Evolutionary conservation across 345 rosid species (phyloP), one percentile per base, ranked within the genome.

Genomic region (Hypericum perforatum): DNA sequence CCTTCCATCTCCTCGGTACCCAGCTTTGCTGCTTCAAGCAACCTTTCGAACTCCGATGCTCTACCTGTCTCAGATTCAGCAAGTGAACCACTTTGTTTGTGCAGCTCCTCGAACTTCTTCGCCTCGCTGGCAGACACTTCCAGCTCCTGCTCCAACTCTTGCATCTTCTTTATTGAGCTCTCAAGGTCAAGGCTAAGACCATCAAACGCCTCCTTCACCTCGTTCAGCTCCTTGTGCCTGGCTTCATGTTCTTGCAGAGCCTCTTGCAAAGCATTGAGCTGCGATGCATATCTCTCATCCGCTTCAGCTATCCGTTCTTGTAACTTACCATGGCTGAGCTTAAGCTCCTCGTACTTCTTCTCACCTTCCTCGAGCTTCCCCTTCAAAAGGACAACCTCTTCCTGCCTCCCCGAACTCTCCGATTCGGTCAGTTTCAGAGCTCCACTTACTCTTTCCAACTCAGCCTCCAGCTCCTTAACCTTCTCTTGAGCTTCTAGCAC

Each of bases 401-500:
- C 84, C 73, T 74, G 75, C 66, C 84, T 40, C 54, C 43, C 67
- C 22, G 64, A 43, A 61, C 81, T 86, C 62, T 86, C 84, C 11
- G 82, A 79, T 64, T 89, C 99, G 2, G 78, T 78, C 46, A 73
- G 61, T 69, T 84, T 86, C 58, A 89, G 53, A 58, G 82, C 78
- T 49, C 62, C 80, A 39, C 79, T 78, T 54, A 79, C 77, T 71
- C 82, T 84, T 70, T 74, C 89, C 73, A 86, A 41, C 74, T 89
- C 97, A 29, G 77, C 56, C 67, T 94, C 92, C 14, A 89, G 70
- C 55, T 84, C 96, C 62, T 79, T 81, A 42, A 74, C 57, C 70
- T 85, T 94, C 74, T 94, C 95, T 58, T 80, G 87, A 40, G 94
- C 81, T 73, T 86, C 95, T 57, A 79, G 70, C 55, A 86, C 58